Percentiles rank a stretch among this genome's conserved stretches.
Evolutionary conservation across 768 basidiomycete species (phyloP).

Genomic region (Pluteus cervinus): DNA sequence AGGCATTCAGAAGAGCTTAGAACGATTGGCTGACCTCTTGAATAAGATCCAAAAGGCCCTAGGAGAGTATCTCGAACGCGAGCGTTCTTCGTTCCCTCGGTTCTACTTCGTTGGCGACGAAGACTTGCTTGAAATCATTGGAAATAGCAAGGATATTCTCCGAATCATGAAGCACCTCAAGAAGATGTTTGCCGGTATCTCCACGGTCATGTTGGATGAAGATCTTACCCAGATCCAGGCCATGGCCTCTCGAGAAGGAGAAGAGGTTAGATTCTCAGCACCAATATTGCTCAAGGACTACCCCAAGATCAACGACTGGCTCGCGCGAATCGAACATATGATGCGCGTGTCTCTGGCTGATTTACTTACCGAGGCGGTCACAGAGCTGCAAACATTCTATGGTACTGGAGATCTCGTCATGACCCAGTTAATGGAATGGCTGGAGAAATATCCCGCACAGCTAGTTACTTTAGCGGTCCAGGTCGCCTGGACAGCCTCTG

Average conservation of each 20-base stretch:
- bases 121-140: conserved; percentile 96
- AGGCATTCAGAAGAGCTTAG: conserved; percentile 94
- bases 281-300: conserved; percentile 88
- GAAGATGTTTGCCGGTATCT: conserved; percentile 99
- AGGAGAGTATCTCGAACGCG: conserved; percentile 97
- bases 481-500: conserved; percentile 86
- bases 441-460: conserved; percentile 93
- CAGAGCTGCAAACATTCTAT: conserved; percentile 78
- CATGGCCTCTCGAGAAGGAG: conserved; percentile 94
- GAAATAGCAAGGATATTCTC: conserved; percentile 97
- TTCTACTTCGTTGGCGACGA: conserved; percentile 99
- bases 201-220: conserved; percentile 83
- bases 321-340: conserved; percentile 84
- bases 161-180: conserved; percentile 99
- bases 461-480: conserved; percentile 94
- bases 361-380: conserved; percentile 73
- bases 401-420: conserved; percentile 56
- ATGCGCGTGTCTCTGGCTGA: conserved; percentile 89
- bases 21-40: conserved; percentile 91
- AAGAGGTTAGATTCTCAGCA: conserved; percentile 79
- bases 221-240: conserved; percentile 85
- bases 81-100: conserved; percentile 95
- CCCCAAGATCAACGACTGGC: conserved; percentile 99
- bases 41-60: conserved; percentile 99
- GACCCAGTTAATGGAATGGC: conserved; percentile 79